phyloP scores from a whole-genome alignment of 495 filamentous ascomycete genomes.

The Neurospora hispaniola region DNA sequence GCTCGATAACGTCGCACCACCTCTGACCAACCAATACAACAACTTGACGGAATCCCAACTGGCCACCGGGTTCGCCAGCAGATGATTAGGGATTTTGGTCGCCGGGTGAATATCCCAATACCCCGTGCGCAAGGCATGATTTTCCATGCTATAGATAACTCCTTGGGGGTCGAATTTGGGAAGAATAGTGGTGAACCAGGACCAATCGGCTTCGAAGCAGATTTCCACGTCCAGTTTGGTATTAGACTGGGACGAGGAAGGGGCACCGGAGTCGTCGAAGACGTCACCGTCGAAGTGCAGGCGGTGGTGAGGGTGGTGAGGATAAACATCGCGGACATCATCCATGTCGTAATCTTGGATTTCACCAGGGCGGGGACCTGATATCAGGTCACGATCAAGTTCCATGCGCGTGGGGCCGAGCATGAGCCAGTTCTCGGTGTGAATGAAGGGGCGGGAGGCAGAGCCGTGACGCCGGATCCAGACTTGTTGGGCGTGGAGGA shows the following conservation, averaged over 20 bases:
- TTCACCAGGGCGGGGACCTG: neutral
- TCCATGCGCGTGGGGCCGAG: neutral
- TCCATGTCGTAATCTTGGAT: neutral
- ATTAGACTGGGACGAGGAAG: neutral
- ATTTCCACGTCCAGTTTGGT: neutral
- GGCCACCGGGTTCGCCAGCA: constrained; percentile 19
- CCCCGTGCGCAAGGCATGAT: neutral
- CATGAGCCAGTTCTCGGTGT: neutral
- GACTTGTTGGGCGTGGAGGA: constrained; percentile 21
- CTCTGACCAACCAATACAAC: constrained; percentile 29
- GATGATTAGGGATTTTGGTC: constrained; percentile 21
- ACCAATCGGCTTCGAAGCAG: constrained; percentile 13
- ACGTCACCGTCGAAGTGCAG: neutral
- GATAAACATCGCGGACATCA: neutral
- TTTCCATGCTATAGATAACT: neutral
- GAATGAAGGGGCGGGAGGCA: neutral
- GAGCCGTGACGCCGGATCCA: constrained; percentile 14
- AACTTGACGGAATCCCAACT: constrained; percentile 18
- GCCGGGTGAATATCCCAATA: constrained; percentile 21
- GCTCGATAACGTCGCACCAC: constrained; percentile 11
- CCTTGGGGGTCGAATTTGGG: neutral
- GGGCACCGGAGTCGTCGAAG: neutral
- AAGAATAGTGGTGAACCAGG: neutral
- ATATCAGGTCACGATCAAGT: neutral
- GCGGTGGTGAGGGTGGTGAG: neutral